Conservation (phyloP, 768 basidiomycete species). For the Kwoniella heveanensis region DNA sequence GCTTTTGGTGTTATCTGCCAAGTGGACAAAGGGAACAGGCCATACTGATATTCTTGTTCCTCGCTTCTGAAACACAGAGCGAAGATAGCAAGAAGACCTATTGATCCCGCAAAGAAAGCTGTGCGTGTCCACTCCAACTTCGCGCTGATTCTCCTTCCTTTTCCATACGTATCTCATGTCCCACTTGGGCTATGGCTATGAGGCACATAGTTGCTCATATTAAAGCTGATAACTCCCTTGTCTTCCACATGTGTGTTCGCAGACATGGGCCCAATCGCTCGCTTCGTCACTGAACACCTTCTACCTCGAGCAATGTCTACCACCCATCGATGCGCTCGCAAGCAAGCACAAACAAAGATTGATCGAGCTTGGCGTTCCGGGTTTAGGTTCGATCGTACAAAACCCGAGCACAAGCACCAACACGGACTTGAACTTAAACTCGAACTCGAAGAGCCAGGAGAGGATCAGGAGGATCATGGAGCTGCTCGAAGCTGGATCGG, state of each 20-base stretch:
- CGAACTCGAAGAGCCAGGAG: slow-evolving; percentile 21
- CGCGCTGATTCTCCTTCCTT: too few relatives aligned
- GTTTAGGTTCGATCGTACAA: slow-evolving; percentile 32
- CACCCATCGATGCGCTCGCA: slow-evolving; percentile 38
- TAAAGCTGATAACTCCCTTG: too few relatives aligned
- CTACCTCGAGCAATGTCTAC: slow-evolving; percentile 34
- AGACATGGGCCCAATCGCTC: slow-evolving; percentile 37
- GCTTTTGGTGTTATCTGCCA: background rate
- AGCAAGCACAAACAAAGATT: slow-evolving; percentile 31
- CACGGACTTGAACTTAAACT: too few relatives aligned
- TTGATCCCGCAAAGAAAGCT: slow-evolving; percentile 32
- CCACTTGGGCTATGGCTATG: too few relatives aligned
- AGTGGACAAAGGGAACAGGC: too few relatives aligned
- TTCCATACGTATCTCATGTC: too few relatives aligned
- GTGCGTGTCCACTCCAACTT: slow-evolving; percentile 23
- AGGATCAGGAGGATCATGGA: slow-evolving; percentile 45
- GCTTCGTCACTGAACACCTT: slow-evolving; percentile 21
- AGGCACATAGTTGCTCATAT: too few relatives aligned
- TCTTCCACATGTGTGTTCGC: too few relatives aligned
- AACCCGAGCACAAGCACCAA: too few relatives aligned
- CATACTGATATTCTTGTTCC: too few relatives aligned
- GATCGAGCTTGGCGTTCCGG: slow-evolving; percentile 43
- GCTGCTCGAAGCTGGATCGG: slow-evolving; percentile 42
- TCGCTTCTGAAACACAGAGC: slow-evolving; percentile 21
- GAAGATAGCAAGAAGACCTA: slow-evolving; percentile 30